Conservation (phyloP, 164 flowering plant species). For the Stephania yunnanensis region DNA sequence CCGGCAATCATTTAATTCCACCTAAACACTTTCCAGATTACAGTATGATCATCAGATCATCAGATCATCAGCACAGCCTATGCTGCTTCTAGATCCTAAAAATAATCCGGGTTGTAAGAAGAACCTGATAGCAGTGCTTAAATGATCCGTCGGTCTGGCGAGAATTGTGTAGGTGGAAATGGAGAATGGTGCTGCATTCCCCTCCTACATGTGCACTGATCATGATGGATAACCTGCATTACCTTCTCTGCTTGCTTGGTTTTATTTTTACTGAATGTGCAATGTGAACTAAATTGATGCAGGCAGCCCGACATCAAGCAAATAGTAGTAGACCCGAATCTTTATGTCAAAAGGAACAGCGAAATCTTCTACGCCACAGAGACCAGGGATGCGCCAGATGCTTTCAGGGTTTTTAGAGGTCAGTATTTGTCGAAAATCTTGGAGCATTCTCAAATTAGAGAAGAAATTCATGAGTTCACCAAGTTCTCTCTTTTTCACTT, state of each 20-base stretch:
- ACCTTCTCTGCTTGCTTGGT: background rate
- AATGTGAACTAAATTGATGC: constrained; percentile 13
- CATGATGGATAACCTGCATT: background rate
- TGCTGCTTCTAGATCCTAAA: no score
- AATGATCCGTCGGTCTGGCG: no score
- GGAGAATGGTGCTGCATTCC: background rate
- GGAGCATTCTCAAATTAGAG: background rate
- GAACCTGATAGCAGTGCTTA: no score
- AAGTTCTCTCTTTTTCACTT: background rate
- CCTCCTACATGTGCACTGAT: background rate
- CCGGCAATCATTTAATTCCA: background rate
- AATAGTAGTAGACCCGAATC: constrained; percentile 35
- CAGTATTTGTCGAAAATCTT: constrained; percentile 5
- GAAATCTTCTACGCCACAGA: constrained; percentile 26
- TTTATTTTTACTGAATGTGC: background rate
- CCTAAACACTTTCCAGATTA: no score
- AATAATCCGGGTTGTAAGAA: no score
- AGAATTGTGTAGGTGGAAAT: no score
- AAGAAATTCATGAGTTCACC: background rate
- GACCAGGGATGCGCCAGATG: constrained; percentile 29
- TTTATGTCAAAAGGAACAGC: constrained; percentile 19
- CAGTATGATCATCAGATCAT: no score
- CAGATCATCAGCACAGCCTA: no score
- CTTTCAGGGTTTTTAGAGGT: constrained; percentile 39
- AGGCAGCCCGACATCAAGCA: constrained; percentile 24